Evolutionary conservation across 768 basidiomycete species (phyloP).

Genomic region (Pulveroboletus ravenelii): DNA sequence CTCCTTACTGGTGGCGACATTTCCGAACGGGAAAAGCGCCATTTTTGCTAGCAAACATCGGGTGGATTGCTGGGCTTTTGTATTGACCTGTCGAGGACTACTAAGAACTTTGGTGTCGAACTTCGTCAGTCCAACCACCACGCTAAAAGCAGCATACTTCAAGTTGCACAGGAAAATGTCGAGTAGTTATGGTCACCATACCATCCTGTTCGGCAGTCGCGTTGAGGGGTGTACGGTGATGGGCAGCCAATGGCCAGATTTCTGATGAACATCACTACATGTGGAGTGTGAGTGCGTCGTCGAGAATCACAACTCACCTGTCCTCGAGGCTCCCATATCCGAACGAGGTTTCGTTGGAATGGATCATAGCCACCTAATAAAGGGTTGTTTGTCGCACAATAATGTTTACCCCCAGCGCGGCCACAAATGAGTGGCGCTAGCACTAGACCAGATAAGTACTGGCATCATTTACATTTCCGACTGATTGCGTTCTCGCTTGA

Average conservation of each 20-base stretch:
- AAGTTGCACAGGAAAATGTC: not conserved
- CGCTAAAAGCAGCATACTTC: not conserved
- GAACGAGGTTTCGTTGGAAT: not conserved
- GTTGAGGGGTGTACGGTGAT: not conserved
- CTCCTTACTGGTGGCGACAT: not conserved
- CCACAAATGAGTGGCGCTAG: not conserved
- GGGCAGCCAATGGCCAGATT: not conserved
- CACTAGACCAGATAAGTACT: not conserved
- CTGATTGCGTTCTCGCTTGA: no score
- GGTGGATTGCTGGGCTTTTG: not conserved
- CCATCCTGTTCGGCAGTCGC: not conserved
- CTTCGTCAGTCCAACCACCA: not conserved
- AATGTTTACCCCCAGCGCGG: conserved; percentile 8
- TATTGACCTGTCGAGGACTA: not conserved
- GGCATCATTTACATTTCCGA: not conserved
- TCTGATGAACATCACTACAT: not conserved
- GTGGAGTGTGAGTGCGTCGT: not conserved
- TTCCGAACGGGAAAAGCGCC: not conserved
- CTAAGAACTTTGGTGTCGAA: not conserved
- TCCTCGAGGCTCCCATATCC: conserved; percentile 11
- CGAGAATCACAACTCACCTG: conserved; percentile 10
- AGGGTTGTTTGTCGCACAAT: not conserved
- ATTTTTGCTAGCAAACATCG: not conserved
- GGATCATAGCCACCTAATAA: not conserved
- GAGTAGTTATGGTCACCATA: not conserved